A percentile compares a stretch with the other conserved stretches of the same genome.
Conservation (phyloP, 2,329 filamentous ascomycete species). For the Xylaria sp. region DNA sequence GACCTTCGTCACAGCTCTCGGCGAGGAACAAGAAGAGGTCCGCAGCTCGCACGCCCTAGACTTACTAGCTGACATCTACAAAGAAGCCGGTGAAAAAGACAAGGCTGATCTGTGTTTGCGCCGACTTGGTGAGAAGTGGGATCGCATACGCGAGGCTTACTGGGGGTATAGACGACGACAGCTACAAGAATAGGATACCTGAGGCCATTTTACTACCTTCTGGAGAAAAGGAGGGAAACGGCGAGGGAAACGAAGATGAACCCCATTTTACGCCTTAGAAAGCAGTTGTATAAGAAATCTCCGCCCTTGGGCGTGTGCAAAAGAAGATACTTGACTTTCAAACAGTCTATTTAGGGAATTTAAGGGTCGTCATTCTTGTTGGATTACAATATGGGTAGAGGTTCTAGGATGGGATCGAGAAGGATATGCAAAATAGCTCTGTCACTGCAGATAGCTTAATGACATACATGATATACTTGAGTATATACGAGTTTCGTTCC, state of each 20-base stretch:
- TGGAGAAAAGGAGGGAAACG: not conserved
- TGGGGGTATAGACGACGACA: slow-evolving; percentile 75
- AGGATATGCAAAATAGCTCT: not conserved
- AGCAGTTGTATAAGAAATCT: too few relatives aligned
- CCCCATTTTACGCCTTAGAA: not conserved
- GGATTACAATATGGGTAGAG: not conserved
- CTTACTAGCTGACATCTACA: slow-evolving; percentile 75
- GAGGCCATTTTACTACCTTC: not conserved
- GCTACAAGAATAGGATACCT: slow-evolving; percentile 47
- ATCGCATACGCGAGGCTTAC: slow-evolving; percentile 90
- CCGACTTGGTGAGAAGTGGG: slow-evolving; percentile 84
- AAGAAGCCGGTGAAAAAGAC: slow-evolving; percentile 64
- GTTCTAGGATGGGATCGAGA: not conserved
- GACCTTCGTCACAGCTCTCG: slow-evolving; percentile 62
- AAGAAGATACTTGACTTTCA: not conserved
- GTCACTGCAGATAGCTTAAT: not conserved
- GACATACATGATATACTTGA: not conserved
- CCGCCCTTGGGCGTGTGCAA: not conserved
- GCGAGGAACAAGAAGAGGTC: slow-evolving; percentile 61
- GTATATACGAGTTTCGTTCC: not conserved
- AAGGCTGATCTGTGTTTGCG: slow-evolving; percentile 77
- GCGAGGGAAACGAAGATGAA: not conserved
- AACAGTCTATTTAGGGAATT: not conserved
- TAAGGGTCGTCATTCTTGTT: not conserved
- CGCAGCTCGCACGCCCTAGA: slow-evolving; percentile 76